A percentile compares a stretch with the other conserved stretches of the same genome.
Evolutionary conservation across 306 rosid species (phyloP).

Genomic region (Trifolium subterraneum): DNA sequence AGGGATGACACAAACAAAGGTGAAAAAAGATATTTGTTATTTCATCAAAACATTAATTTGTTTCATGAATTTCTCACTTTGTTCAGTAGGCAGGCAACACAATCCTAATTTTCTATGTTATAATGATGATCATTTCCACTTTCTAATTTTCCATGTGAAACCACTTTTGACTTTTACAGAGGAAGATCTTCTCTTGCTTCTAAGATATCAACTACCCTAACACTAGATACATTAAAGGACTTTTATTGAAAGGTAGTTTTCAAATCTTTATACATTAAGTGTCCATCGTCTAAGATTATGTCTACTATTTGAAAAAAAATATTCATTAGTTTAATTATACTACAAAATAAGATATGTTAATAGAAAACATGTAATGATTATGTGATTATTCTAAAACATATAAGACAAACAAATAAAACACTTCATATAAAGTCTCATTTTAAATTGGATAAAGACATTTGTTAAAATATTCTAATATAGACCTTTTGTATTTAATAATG

Average conservation of each 20-base stretch:
- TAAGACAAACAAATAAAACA: no score
- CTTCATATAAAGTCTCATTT: no score
- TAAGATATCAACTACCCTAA: constrained; percentile 43
- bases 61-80: constrained; percentile 48
- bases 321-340: no score
- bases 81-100: constrained; percentile 61
- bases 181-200: constrained; percentile 40
- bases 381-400: no score
- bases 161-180: constrained; percentile 47
- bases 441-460: no score
- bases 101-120: constrained; percentile 46
- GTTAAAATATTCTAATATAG: no score
- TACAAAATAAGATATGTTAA: no score
- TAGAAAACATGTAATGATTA: no score
- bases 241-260: constrained; percentile 34
- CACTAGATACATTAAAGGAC: constrained; percentile 22
- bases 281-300: no score
- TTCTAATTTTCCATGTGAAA: constrained; percentile 48
- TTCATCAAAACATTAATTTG: constrained; percentile 43
- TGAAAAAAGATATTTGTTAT: constrained; percentile 23
- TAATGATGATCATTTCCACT: constrained; percentile 42
- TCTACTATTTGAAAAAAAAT: no score
- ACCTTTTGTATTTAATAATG: no score
- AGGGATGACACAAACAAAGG: constrained; percentile 27
- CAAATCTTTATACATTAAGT: no score